These are phyloP conservation scores for Leccinum incarnatum DNA, from an alignment of 768 basidiomycete species.

Conservation along the genomic window DNA sequence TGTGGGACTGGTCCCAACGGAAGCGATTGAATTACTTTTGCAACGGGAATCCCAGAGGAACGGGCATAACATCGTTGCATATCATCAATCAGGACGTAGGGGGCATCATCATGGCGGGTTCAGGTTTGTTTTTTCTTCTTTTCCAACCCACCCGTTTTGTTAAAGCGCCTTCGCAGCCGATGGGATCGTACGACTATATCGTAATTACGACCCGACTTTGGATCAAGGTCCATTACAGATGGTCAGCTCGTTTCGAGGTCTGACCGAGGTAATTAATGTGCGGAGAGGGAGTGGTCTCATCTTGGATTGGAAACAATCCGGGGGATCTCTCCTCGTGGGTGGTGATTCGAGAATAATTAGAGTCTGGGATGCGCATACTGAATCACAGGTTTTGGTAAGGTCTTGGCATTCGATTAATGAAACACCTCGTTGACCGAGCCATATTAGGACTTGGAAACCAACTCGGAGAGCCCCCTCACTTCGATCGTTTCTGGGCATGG, in stretches of 20 bases:
- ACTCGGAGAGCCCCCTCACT: conserved; percentile 88
- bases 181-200: conserved; percentile 86
- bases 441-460: conserved; percentile 80
- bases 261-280: conserved; percentile 72
- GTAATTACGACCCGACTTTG: conserved; percentile 80
- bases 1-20: conserved; percentile 92
- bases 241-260: conserved; percentile 89
- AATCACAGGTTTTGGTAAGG: conserved; percentile 69
- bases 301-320: conserved; percentile 89
- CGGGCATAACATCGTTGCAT: conserved; percentile 82
- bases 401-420: not conserved
- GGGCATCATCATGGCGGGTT: conserved; percentile 83
- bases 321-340: conserved; percentile 82
- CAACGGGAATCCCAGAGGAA: conserved; percentile 82
- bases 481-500: conserved; percentile 76
- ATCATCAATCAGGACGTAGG: conserved; percentile 96
- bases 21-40: conserved; percentile 79
- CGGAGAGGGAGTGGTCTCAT: conserved; percentile 83
- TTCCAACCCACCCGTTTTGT: not conserved
- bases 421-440: not conserved
- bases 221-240: conserved; percentile 79
- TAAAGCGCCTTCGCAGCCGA: conserved; percentile 58
- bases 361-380: conserved; percentile 94
- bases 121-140: conserved; percentile 50
- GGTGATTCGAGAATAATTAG: conserved; percentile 89